phyloP scores from a whole-genome alignment of 176 grass and related monocot genomes.

The Urochloa ruziziensis region DNA sequence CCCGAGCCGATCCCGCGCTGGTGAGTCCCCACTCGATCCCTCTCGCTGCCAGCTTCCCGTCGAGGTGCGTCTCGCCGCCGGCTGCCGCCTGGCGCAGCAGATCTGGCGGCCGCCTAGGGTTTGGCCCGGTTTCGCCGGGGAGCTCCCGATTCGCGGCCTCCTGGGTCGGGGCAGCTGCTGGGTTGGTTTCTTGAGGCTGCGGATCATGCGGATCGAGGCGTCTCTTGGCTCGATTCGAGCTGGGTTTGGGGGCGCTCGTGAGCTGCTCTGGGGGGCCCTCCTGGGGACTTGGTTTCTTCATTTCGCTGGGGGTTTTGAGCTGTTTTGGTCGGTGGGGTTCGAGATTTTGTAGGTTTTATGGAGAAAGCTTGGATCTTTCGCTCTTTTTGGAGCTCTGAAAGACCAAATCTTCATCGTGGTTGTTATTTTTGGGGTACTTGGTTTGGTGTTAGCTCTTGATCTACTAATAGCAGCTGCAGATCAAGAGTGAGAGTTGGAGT shows the following conservation, averaged over 20 bases:
- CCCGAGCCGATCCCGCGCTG: conserved; percentile 30
- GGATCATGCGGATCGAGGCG: conserved; percentile 42
- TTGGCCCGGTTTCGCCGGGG: neutral
- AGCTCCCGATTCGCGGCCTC: conserved; percentile 19
- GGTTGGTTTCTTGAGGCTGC: neutral
- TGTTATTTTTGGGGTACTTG: neutral
- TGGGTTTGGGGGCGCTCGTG: conserved; percentile 10
- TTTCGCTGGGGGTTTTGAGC: conserved; percentile 27
- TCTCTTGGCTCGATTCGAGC: conserved; percentile 42
- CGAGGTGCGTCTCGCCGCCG: conserved; percentile 42
- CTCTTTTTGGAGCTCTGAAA: neutral
- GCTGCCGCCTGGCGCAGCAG: conserved; percentile 24
- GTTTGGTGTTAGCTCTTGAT: conserved; percentile 33
- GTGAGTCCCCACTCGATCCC: conserved; percentile 40
- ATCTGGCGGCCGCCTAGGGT: conserved; percentile 59
- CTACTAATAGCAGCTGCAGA: conserved; percentile 26
- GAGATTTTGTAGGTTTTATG: conserved; percentile 12
- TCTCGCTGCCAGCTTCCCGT: conserved; percentile 31
- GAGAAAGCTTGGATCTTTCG: conserved; percentile 28
- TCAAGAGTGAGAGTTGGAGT: conserved; percentile 2
- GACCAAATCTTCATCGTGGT: neutral
- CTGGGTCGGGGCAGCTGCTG: neutral
- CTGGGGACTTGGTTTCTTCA: conserved; percentile 12
- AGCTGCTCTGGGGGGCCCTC: conserved; percentile 7
- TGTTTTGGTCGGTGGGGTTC: conserved; percentile 8